phyloP scores from a whole-genome alignment of 2,329 filamentous ascomycete genomes.

The Phaeosphaeria sp. region DNA sequence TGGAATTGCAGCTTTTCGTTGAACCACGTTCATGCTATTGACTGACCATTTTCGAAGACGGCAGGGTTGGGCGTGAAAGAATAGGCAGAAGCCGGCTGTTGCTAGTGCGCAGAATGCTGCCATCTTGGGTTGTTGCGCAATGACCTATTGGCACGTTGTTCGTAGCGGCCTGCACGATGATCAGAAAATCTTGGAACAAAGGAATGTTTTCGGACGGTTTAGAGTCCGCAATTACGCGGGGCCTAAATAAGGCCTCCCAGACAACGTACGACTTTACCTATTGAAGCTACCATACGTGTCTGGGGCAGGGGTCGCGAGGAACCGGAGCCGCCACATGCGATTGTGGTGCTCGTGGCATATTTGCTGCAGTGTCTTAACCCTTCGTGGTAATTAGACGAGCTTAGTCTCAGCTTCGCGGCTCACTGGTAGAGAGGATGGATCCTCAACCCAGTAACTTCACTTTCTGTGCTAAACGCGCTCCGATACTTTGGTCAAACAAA shows the following conservation, averaged over 20 bases:
- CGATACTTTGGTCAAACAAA: background rate
- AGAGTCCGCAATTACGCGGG: background rate
- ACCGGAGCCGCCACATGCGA: constrained; percentile 3
- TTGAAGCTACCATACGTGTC: background rate
- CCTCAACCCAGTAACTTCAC: background rate
- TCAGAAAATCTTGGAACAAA: background rate
- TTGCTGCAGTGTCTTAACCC: background rate
- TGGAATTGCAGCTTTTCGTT: background rate
- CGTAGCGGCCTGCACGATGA: background rate
- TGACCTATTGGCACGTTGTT: background rate
- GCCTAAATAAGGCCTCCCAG: background rate
- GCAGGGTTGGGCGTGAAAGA: background rate
- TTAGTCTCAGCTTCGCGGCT: background rate
- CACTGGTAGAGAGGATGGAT: background rate
- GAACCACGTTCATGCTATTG: no score
- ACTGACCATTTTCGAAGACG: background rate
- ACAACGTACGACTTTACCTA: constrained; percentile 1
- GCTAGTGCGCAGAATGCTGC: background rate
- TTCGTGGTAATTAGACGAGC: background rate
- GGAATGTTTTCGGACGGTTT: background rate
- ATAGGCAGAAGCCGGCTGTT: background rate
- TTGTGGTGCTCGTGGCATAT: background rate
- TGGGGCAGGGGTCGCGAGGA: background rate
- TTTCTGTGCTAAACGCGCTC: background rate
- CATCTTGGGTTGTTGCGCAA: background rate